These are phyloP conservation scores for Vitis hybrid DNA, from an alignment of 177 flowering plant species.

Conservation along the genomic window DNA sequence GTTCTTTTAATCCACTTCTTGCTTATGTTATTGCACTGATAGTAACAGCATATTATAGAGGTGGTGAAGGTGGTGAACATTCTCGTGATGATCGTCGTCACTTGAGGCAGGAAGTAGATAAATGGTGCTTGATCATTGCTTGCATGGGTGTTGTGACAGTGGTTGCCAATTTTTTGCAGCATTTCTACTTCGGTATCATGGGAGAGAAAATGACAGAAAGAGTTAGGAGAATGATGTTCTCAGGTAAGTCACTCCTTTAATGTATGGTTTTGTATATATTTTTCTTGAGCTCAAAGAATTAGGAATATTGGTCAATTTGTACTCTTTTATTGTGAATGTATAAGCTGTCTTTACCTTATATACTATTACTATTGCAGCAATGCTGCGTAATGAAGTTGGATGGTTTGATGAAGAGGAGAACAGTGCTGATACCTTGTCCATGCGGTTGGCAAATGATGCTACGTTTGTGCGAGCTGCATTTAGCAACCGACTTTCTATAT, in stretches of 20 bases:
- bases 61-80: slow-evolving; percentile 19
- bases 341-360: slow-evolving; percentile 1
- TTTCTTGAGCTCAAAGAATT: background rate
- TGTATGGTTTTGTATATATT: background rate
- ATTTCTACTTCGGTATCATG: slow-evolving; percentile 96
- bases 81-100: slow-evolving; percentile 20
- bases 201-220: slow-evolving; percentile 98
- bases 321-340: slow-evolving; percentile 2
- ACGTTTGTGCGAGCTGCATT: slow-evolving; percentile 97
- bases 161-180: slow-evolving; percentile 90
- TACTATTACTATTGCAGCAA: slow-evolving; percentile 46
- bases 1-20: slow-evolving; percentile 95
- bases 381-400: slow-evolving; percentile 92
- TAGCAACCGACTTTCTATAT: slow-evolving; percentile 93
- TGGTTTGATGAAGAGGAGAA: slow-evolving; percentile 99
- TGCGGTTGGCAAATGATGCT: slow-evolving; percentile 99
- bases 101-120: slow-evolving; percentile 59
- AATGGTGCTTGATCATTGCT: slow-evolving; percentile 86
- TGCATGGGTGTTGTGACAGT: slow-evolving; percentile 96
- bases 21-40: slow-evolving; percentile 76
- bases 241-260: slow-evolving; percentile 42
- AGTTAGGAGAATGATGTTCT: slow-evolving; percentile 93
- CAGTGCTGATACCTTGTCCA: slow-evolving; percentile 87
- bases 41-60: slow-evolving; percentile 69
- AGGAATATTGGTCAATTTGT: background rate